Base-by-base conservation (phyloP, 441 rosid species). In the Bruguiera hainesii region DNA sequence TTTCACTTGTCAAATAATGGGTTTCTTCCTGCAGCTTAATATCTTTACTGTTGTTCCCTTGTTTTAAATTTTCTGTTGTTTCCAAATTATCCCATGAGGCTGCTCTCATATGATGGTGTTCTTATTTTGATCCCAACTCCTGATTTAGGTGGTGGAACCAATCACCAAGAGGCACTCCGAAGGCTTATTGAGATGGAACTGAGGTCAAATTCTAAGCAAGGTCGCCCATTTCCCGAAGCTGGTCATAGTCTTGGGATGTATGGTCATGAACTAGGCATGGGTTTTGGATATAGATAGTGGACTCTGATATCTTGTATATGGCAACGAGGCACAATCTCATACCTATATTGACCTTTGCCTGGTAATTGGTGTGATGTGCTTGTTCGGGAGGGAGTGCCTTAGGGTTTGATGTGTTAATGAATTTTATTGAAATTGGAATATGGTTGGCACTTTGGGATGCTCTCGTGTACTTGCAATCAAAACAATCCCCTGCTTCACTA, bases 161-260 rank as follows among this genome's bases (percentile, higher is more conserved):
- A 71, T 69, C 91, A 82, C 71, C 86, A 97, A 1, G 96, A 84
- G 72, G 84, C 87, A 49, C 82, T 95, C 28, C 97, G 86, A 68
- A 80, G 89, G 80, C 86, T 92, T 33, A 53, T 90, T 21, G 94
- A 89, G 81, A 90, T 88, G 90, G 91, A 90, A 51, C 84, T 83
- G 25, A 80, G 91, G 69, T 81, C 91, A 64, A 89, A 84, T 25
- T 70, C 91, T 8, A 89, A 83, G 86, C 95, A 85, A 71, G 33
- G 76, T 51, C 86, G 72, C 21, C 81, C 89, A 3, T 74, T 75
- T 10, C 71, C 91, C 26, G n/a, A 82, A 0, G 76, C 80, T 28
- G 84, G 85, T 67, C 89, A 71, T 61, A 82, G 79, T 73, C 89
- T 77, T 59, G 93, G 93, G 35, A 75, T 83, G 57, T 70, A 78